These are phyloP conservation scores for Trichophyton benhamiae DNA, from an alignment of 2,329 filamentous ascomycete species.

Conservation along the genomic window DNA sequence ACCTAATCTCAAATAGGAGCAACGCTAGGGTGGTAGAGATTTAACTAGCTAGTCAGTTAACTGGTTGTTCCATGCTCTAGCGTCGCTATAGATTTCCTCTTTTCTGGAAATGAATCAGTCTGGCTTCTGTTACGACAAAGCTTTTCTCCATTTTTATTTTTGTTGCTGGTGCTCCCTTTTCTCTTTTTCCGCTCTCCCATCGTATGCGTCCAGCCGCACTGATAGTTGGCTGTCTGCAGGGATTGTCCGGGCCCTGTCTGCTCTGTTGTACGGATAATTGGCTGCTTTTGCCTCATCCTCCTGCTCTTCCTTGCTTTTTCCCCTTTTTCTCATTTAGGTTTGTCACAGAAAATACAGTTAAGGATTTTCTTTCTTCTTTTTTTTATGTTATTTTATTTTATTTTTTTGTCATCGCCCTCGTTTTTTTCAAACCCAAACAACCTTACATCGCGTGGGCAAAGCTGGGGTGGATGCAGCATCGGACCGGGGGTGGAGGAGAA, in stretches of 20 bases:
- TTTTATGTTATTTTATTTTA: background rate
- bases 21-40: background rate
- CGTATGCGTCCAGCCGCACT: background rate
- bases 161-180: no score
- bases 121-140: background rate
- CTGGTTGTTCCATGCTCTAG: background rate
- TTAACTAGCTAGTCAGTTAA: background rate
- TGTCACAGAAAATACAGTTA: background rate
- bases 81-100: background rate
- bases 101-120: background rate
- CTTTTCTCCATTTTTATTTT: background rate
- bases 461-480: constrained; percentile 4
- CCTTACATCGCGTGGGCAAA: constrained; percentile 2
- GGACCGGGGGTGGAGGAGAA: background rate
- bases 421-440: constrained; percentile 3
- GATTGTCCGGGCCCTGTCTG: constrained; percentile 1
- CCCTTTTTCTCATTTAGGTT: background rate
- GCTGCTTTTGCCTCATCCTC: background rate
- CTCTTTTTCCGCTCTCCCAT: background rate
- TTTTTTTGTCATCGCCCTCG: background rate
- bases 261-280: background rate
- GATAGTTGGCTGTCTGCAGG: constrained; percentile 1
- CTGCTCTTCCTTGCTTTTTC: background rate
- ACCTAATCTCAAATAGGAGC: background rate
- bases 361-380: background rate